A percentile compares a stretch with the other conserved stretches of the same genome.
These are phyloP conservation scores for Roridomyces roridus DNA, from an alignment of 768 basidiomycete species.

Conservation along the genomic window DNA sequence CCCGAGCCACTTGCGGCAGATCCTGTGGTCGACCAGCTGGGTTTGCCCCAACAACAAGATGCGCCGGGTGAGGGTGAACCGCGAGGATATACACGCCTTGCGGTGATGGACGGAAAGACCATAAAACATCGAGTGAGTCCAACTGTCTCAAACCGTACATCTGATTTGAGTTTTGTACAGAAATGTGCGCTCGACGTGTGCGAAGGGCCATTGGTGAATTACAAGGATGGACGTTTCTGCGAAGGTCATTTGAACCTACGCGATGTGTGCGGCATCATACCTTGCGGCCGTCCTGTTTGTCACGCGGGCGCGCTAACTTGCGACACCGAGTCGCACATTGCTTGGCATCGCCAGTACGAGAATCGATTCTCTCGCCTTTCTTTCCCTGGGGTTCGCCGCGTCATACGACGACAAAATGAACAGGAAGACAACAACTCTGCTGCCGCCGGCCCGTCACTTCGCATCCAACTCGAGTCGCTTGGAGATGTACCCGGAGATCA, in stretches of 20 bases:
- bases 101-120: slow-evolving; percentile 41
- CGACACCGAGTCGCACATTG: not conserved
- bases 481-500: no score
- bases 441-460: no score
- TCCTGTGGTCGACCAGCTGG: slow-evolving; percentile 31
- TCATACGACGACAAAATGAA: slow-evolving; percentile 7
- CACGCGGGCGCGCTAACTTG: not conserved
- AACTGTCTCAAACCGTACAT: not conserved
- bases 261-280: not conserved
- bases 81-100: slow-evolving; percentile 31
- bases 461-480: no score
- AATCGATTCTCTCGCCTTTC: not conserved
- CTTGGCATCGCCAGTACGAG: not conserved
- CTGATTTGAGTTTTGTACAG: not conserved
- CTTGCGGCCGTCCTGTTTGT: not conserved
- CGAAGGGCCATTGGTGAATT: slow-evolving; percentile 31
- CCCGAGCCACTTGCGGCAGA: not conserved
- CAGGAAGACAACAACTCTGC: no score
- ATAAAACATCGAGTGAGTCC: slow-evolving; percentile 31
- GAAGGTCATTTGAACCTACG: slow-evolving; percentile 23
- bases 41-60: slow-evolving; percentile 24
- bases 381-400: slow-evolving; percentile 2
- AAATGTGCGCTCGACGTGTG: slow-evolving; percentile 32
- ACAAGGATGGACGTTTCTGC: slow-evolving; percentile 38
- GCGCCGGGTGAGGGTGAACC: slow-evolving; percentile 6